Evolutionary conservation across 306 rosid genomes (phyloP).

Genomic region (Gastrolobium villosum): DNA sequence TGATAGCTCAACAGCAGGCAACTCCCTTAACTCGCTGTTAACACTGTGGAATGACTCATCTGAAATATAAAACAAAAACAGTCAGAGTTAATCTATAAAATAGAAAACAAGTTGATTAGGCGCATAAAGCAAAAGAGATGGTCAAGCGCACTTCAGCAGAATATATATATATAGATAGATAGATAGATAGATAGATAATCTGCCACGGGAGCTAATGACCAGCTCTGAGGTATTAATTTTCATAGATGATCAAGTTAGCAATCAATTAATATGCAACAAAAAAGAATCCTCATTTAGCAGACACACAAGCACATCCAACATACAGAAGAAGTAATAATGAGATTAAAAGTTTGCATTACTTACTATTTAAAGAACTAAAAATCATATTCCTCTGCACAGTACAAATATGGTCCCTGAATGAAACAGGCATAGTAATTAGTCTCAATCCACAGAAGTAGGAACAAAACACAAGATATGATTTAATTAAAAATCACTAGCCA

Average conservation of each 20-base stretch:
- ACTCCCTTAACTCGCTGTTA: conserved; percentile 86
- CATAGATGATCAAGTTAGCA: neutral
- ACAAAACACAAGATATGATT: conserved; percentile 4
- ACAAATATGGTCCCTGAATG: conserved; percentile 87
- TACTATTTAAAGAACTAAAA: conserved; percentile 84
- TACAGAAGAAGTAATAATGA: conserved; percentile 19
- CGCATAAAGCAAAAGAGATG: conserved; percentile 23
- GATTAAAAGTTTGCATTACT: conserved; percentile 54
- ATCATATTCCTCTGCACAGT: conserved; percentile 88
- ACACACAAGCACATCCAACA: neutral
- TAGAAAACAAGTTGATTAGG: conserved; percentile 25
- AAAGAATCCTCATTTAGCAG: conserved; percentile 10
- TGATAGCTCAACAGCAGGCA: conserved; percentile 87
- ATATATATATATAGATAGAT: neutral
- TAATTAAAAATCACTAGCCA: conserved; percentile 18
- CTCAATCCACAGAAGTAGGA: conserved; percentile 40
- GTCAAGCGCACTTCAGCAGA: neutral
- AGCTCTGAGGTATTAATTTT: conserved; percentile 6
- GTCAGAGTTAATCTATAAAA: conserved; percentile 31
- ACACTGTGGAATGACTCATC: conserved; percentile 83
- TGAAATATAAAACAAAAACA: conserved; percentile 48
- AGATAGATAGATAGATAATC: no score
- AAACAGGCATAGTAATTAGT: conserved; percentile 46
- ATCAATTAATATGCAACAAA: conserved; percentile 11
- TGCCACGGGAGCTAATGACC: conserved; percentile 24